Percentiles rank a stretch among this genome's conserved stretches.
phyloP scores from a whole-genome alignment of 805 yeast species.

The Kodamaea kaohsiungensis region DNA sequence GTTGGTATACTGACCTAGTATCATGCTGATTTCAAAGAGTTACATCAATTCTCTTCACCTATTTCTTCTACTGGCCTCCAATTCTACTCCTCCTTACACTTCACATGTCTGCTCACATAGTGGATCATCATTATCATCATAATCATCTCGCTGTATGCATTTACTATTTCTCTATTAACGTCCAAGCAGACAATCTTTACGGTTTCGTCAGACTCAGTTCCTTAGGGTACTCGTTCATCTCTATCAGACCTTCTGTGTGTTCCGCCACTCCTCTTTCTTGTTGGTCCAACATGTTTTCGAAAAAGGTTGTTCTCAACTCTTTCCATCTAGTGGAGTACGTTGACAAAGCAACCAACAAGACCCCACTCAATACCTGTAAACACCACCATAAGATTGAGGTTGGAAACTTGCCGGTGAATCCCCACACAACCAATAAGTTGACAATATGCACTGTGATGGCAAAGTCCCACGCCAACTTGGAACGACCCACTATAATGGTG shows the following conservation, averaged over 20 bases:
- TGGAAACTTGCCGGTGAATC: constrained; percentile 69
- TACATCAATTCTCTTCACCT: too few species aligned
- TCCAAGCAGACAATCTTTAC: neutral
- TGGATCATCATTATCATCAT: too few species aligned
- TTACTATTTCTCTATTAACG: neutral
- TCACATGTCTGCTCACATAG: too few species aligned
- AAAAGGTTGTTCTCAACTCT: constrained; percentile 85
- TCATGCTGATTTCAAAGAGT: too few species aligned
- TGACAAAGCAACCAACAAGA: constrained; percentile 73
- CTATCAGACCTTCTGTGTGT: constrained; percentile 18
- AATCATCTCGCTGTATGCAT: neutral
- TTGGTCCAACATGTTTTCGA: constrained; percentile 73
- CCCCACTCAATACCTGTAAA: constrained; percentile 67
- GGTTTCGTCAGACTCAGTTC: constrained; percentile 3
- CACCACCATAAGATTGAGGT: constrained; percentile 79
- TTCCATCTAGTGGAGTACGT: constrained; percentile 92
- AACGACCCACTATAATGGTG: constrained; percentile 85
- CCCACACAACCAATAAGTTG: constrained; percentile 68
- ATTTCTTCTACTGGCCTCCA: too few species aligned
- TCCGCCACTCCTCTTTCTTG: constrained; percentile 46
- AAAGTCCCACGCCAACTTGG: constrained; percentile 95
- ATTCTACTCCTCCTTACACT: too few species aligned
- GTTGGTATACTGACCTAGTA: too few species aligned
- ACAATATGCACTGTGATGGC: constrained; percentile 90
- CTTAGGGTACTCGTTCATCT: constrained; percentile 18